Percentiles rank a stretch among this genome's conserved stretches.
Conservation (phyloP, 2,329 filamentous ascomycete genomes). For the Diaporthe destruens region DNA sequence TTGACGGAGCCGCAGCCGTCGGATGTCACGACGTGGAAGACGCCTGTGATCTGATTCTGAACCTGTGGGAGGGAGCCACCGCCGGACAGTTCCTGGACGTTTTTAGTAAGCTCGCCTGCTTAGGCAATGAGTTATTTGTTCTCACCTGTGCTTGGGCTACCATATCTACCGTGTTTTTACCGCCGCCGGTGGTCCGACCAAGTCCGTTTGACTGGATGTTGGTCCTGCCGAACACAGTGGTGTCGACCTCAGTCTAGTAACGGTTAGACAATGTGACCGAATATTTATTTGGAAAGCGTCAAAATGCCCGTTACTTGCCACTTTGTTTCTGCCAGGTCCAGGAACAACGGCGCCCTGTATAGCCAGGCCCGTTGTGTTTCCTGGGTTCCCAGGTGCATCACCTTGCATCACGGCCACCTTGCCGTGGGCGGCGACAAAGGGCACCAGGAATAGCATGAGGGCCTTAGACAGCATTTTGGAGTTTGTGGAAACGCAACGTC, state of each 20-base stretch:
- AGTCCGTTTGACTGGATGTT: conserved; percentile 54
- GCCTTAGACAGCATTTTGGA: conserved; percentile 14
- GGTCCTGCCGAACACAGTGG: conserved; percentile 45
- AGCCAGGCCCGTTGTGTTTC: conserved; percentile 42
- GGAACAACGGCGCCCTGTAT: conserved; percentile 45
- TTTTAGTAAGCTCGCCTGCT: background rate
- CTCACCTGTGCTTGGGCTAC: conserved; percentile 46
- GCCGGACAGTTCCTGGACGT: conserved; percentile 52
- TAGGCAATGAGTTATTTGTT: background rate
- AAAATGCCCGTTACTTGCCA: background rate
- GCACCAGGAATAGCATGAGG: conserved; percentile 23
- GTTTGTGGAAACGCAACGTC: background rate
- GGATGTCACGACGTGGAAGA: conserved; percentile 56
- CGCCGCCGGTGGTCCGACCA: conserved; percentile 53
- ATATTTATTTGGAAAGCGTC: background rate
- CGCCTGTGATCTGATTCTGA: conserved; percentile 50
- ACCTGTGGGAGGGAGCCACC: conserved; percentile 57
- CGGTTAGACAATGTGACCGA: background rate
- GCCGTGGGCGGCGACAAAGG: conserved; percentile 40
- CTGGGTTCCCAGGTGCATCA: conserved; percentile 43
- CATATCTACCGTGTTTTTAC: conserved; percentile 53
- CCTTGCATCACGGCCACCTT: conserved; percentile 42
- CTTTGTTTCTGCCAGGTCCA: conserved; percentile 39
- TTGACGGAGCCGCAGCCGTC: conserved; percentile 56
- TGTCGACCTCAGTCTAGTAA: conserved; percentile 49